Conservation (phyloP, 176 grass and related monocot species). For the Triticum dicoccoides region DNA sequence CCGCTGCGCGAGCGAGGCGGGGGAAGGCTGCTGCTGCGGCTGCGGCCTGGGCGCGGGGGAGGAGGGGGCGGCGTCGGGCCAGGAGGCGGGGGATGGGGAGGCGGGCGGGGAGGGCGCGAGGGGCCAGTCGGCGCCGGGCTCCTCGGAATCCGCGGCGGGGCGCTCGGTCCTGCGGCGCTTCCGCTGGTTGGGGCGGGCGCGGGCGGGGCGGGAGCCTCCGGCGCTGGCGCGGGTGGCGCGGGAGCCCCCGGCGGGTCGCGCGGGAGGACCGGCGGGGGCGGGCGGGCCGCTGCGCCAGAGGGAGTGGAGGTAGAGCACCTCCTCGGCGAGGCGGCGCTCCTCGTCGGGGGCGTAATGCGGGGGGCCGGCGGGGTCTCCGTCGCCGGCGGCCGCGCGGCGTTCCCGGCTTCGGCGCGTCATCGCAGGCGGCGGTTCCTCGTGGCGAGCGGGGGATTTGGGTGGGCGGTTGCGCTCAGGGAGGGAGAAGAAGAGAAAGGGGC, state of each 20-base stretch:
- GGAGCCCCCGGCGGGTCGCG: background rate
- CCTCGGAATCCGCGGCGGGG: background rate
- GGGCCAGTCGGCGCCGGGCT: background rate
- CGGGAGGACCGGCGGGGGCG: background rate
- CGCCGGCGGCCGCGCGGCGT: background rate
- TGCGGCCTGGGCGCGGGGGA: background rate
- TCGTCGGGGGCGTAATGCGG: background rate
- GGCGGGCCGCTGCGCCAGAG: slow-evolving; percentile 55
- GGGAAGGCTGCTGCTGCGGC: slow-evolving; percentile 1
- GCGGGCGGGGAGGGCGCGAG: slow-evolving; percentile 12
- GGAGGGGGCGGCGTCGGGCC: background rate
- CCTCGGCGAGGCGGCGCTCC: slow-evolving; percentile 34
- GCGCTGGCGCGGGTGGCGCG: background rate
- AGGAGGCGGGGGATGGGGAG: background rate
- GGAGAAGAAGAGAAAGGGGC: background rate
- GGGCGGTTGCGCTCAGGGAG: background rate
- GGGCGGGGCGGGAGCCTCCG: background rate
- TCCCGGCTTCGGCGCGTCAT: background rate
- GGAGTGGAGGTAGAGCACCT: slow-evolving; percentile 68
- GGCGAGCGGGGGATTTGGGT: background rate
- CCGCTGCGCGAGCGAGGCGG: slow-evolving; percentile 13
- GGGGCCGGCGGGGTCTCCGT: background rate
- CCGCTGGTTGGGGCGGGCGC: background rate
- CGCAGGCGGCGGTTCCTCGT: background rate
- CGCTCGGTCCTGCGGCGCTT: background rate